Base-by-base conservation (phyloP, 805 yeast genomes). In the Kluyveromyces wickerhamii region DNA sequence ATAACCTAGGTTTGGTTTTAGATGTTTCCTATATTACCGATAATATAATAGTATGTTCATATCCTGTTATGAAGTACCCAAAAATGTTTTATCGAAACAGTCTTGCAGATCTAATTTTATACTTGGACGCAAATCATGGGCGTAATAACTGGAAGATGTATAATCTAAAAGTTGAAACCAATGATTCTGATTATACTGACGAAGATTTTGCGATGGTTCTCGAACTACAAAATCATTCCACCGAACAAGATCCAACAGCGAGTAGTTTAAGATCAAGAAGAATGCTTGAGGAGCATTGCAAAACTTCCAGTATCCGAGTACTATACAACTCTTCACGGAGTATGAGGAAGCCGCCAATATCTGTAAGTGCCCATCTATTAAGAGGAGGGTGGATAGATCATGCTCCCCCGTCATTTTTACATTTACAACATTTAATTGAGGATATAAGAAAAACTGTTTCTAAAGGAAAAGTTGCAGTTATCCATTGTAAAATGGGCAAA, bases 401-500 rank as follows among this genome's bases (percentile, higher is more conserved):
- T 53, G 69, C 71, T 32, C 77, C 92, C 0, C 84, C 94, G 0
- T 71, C 85, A 2, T 67, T 88, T 31, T 39, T 54, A 1, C 45
- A 69, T n/a, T 48, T 88, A 7, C 52, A 71, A 4, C 44, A 50
- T 2, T 51, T 70, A 4, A 62, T 76, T 0, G 50, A 54, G 11
- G 67, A 66, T 1, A 69, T 87, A 6, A 57, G 65, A 27, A 43
- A 41, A 0, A 79, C 58, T 42, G 48, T 81, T 17, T 29, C 42
- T 1, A 26, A 27, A 11, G 44, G 54, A 0, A 66, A 70, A 36
- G 76, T 80, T 2, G 87, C 83, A 0, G 67, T 83, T 1, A 55
- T 89, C 6, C 96, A 89, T 52, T 89, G 97, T 53, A 77, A 81
- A 49, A 83, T 84, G 43, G 97, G 97, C 0, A 87, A 86, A 57